Percentiles rank a stretch among this genome's conserved stretches.
These are phyloP conservation scores for Penicillium sp. DNA, from an alignment of 2,329 filamentous ascomycete species.

Conservation along the genomic window DNA sequence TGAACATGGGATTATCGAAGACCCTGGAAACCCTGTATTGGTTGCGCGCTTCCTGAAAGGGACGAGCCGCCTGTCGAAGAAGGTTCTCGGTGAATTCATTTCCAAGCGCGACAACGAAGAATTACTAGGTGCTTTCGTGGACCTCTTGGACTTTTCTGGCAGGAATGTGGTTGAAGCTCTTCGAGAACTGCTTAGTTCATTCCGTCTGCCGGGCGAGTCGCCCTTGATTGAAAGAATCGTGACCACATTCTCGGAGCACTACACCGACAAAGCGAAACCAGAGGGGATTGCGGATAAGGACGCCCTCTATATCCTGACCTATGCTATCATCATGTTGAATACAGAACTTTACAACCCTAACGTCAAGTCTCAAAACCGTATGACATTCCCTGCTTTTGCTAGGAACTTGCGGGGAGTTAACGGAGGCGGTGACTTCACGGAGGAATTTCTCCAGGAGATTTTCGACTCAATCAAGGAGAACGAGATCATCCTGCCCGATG, in stretches of 20 bases:
- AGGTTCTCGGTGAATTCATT: constrained; percentile 85
- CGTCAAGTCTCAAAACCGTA: constrained; percentile 73
- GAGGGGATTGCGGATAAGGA: constrained; percentile 83
- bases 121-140: constrained; percentile 83
- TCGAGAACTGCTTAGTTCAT: constrained; percentile 82
- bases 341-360: constrained; percentile 97
- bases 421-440: constrained; percentile 78
- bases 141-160: constrained; percentile 82
- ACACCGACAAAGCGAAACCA: constrained; percentile 70
- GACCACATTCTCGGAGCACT: constrained; percentile 83
- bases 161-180: constrained; percentile 91
- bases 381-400: constrained; percentile 81
- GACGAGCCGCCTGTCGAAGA: constrained; percentile 87
- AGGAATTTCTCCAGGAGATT: constrained; percentile 81
- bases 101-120: constrained; percentile 87
- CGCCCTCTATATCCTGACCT: constrained; percentile 85
- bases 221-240: constrained; percentile 92
- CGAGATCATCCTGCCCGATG: constrained; percentile 95
- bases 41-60: constrained; percentile 87
- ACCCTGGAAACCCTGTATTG: constrained; percentile 72
- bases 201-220: constrained; percentile 91
- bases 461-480: constrained; percentile 89
- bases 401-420: constrained; percentile 92
- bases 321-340: constrained; percentile 97
- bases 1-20: constrained; percentile 81